These are phyloP conservation scores for Pichia ethanolica DNA, from an alignment of 805 yeast genomes.

Conservation along the genomic window DNA sequence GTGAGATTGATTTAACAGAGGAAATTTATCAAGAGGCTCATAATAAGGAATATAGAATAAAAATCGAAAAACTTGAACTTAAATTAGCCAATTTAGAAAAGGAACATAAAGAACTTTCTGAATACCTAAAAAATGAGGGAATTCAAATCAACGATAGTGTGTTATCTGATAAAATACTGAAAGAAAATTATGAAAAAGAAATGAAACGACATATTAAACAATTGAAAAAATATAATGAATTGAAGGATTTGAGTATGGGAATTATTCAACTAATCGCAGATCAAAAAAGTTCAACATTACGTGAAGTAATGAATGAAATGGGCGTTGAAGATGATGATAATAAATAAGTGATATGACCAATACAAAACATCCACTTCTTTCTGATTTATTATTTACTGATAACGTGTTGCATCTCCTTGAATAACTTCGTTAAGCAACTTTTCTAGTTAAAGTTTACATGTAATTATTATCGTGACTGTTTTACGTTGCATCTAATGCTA, in stretches of 20 bases:
- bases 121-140: conserved; percentile 3
- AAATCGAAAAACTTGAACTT: conserved; percentile 37
- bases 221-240: conserved; percentile 52
- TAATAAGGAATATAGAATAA: conserved; percentile 37
- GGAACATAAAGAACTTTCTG: conserved; percentile 12
- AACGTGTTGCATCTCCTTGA: too few relatives aligned
- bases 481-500: too few relatives aligned
- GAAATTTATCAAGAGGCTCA: not conserved
- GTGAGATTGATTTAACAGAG: too few relatives aligned
- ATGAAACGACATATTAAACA: conserved; percentile 45
- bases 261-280: conserved; percentile 55
- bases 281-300: conserved; percentile 40
- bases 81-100: conserved; percentile 30
- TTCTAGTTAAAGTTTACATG: too few relatives aligned
- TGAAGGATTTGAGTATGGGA: conserved; percentile 53
- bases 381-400: too few relatives aligned
- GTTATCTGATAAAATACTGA: conserved; percentile 4
- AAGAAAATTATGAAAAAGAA: conserved; percentile 27
- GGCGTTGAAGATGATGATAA: conserved; percentile 26
- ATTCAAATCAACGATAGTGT: conserved; percentile 3
- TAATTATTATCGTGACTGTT: too few relatives aligned
- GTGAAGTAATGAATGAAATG: conserved; percentile 48
- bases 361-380: too few relatives aligned
- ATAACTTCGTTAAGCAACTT: too few relatives aligned
- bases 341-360: not conserved